phyloP scores from a whole-genome alignment of 148 eudicot genomes.

The Diospyros kaki region DNA sequence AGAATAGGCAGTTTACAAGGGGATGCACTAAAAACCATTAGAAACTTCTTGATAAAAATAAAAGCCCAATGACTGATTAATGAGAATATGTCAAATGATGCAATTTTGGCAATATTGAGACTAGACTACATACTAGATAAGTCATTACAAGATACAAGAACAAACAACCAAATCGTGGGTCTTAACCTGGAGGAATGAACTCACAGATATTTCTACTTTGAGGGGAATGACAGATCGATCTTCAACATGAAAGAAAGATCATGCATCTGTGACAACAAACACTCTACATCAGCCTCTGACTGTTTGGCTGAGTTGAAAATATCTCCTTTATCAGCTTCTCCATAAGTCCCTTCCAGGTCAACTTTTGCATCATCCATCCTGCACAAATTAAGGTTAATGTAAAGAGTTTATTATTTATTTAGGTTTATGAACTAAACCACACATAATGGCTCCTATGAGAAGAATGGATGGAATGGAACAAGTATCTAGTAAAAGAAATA shows the following conservation, averaged over 20 bases:
- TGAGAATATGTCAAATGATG: too few relatives aligned
- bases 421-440: too few relatives aligned
- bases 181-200: conserved; percentile 15
- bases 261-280: conserved; percentile 73
- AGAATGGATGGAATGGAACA: too few relatives aligned
- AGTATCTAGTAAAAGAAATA: too few relatives aligned
- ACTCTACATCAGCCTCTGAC: conserved; percentile 34
- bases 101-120: too few relatives aligned
- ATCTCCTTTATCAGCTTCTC: conserved; percentile 19
- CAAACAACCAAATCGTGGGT: background rate
- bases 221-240: conserved; percentile 52
- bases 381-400: background rate
- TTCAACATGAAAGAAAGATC: conserved; percentile 86
- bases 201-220: conserved; percentile 18
- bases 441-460: too few relatives aligned
- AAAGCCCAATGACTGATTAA: too few relatives aligned
- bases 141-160: background rate
- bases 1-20: too few relatives aligned
- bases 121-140: too few relatives aligned
- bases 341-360: conserved; percentile 12
- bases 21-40: too few relatives aligned
- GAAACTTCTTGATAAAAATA: too few relatives aligned
- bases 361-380: conserved; percentile 25
- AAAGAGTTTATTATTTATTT: too few relatives aligned
- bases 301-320: conserved; percentile 10